A percentile compares a stretch with the other conserved stretches of the same genome.
These are phyloP conservation scores for Hericium rajendrae DNA, from an alignment of 768 basidiomycete genomes.

Conservation along the genomic window DNA sequence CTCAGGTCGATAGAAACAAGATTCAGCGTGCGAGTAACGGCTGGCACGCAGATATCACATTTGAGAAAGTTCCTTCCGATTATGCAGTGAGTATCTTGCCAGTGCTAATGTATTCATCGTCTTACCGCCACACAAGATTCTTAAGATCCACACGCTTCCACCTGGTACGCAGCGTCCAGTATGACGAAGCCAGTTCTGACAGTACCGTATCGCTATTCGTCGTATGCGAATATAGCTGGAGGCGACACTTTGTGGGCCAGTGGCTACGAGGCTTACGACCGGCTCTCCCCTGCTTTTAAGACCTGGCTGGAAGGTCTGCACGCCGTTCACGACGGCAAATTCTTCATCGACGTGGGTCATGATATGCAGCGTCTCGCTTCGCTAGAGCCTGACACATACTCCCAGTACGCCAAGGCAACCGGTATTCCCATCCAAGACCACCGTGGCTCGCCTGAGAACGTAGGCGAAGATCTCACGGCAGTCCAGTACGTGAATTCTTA, in stretches of 20 bases:
- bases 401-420: constrained; percentile 21
- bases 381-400: neutral
- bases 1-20: constrained; percentile 24
- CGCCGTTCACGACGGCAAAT: constrained; percentile 40
- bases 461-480: constrained; percentile 36
- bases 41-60: constrained; percentile 53
- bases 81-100: constrained; percentile 30
- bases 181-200: constrained; percentile 20
- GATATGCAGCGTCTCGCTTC: neutral
- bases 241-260: constrained; percentile 29
- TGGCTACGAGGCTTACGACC: constrained; percentile 56
- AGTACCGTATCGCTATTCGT: constrained; percentile 22
- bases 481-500: constrained; percentile 32
- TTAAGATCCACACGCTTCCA: constrained; percentile 26
- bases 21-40: constrained; percentile 31
- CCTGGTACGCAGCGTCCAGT: neutral
- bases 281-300: constrained; percentile 44
- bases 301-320: constrained; percentile 50
- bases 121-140: constrained; percentile 14
- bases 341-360: constrained; percentile 27
- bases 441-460: constrained; percentile 47
- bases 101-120: neutral
- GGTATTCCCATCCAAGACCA: constrained; percentile 27
- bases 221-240: constrained; percentile 11
- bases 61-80: constrained; percentile 51